phyloP scores from a whole-genome alignment of 1,284 basidiomycete genomes.

The Irpex sp. region DNA sequence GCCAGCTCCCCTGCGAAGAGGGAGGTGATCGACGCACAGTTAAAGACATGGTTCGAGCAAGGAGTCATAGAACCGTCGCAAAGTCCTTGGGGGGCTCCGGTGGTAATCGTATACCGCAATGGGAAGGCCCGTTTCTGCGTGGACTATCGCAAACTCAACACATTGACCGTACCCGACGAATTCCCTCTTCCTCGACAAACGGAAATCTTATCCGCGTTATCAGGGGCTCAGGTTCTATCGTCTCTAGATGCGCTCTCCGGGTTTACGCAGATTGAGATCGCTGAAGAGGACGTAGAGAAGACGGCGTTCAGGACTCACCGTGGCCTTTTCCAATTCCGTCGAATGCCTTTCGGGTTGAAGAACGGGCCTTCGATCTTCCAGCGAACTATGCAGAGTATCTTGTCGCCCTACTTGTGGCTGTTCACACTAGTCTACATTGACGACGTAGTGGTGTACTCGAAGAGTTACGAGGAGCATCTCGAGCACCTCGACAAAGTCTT shows the following conservation, averaged over 20 bases:
- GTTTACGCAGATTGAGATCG: slow-evolving; percentile 35
- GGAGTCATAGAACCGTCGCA: slow-evolving; percentile 29
- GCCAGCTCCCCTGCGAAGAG: slow-evolving; percentile 26
- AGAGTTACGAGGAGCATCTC: slow-evolving; percentile 18
- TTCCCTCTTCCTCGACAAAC: too few relatives aligned
- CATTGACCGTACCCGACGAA: too few relatives aligned
- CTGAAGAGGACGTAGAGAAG: slow-evolving; percentile 26
- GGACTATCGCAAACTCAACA: too few relatives aligned
- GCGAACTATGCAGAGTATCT: slow-evolving; percentile 32
- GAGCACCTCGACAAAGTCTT: not conserved
- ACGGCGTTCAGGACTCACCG: slow-evolving; percentile 38
- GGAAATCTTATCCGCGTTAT: too few relatives aligned
- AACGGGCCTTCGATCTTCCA: slow-evolving; percentile 39
- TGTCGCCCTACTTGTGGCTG: slow-evolving; percentile 32
- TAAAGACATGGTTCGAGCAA: slow-evolving; percentile 24
- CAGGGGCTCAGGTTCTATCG: too few relatives aligned
- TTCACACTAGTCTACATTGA: slow-evolving; percentile 38
- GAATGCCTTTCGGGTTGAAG: too few relatives aligned
- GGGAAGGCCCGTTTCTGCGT: slow-evolving; percentile 24
- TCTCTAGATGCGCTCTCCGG: too few relatives aligned
- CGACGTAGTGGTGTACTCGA: slow-evolving; percentile 33
- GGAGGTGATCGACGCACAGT: slow-evolving; percentile 27
- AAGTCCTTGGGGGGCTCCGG: slow-evolving; percentile 30
- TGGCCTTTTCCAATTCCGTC: too few relatives aligned
- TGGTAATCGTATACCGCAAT: slow-evolving; percentile 28